Evolutionary conservation across 192 early-diverging fungal species (phyloP).

Genomic region (Gamsiella multidivaricata): DNA sequence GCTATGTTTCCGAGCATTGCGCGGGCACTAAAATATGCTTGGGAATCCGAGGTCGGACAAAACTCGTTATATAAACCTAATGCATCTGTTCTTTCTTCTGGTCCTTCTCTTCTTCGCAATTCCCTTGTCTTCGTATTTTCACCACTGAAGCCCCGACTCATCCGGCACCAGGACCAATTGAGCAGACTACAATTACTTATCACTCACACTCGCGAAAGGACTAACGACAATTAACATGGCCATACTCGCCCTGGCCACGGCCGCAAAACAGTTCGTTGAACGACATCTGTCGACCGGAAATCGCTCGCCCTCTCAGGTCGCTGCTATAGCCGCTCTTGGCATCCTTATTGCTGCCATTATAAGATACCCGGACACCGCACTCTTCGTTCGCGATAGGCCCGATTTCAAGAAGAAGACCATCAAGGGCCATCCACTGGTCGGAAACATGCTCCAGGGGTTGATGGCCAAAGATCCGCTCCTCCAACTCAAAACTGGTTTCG

Average conservation of each 20-base stretch:
- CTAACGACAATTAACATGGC: slow-evolving; percentile 7
- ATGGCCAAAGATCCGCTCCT: not conserved
- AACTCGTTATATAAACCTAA: not conserved
- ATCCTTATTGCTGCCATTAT: slow-evolving; percentile 16
- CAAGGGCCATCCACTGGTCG: slow-evolving; percentile 15
- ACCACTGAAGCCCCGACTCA: too few species aligned
- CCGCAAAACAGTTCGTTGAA: slow-evolving; percentile 1
- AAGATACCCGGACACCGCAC: slow-evolving; percentile 28
- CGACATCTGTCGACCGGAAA: not conserved
- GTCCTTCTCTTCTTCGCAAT: not conserved
- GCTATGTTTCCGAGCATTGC: too few species aligned
- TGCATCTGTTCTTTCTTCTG: not conserved
- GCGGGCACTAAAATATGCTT: too few species aligned
- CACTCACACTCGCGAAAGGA: too few species aligned
- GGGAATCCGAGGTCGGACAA: not conserved
- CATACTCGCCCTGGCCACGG: not conserved
- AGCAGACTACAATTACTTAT: too few species aligned
- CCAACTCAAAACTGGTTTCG: not conserved
- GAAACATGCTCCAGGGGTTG: slow-evolving; percentile 18
- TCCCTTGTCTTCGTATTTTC: not conserved
- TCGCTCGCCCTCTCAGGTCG: not conserved
- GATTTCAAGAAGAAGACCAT: slow-evolving; percentile 19
- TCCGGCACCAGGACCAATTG: too few species aligned
- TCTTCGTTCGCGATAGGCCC: slow-evolving; percentile 21
- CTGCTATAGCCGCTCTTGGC: slow-evolving; percentile 17